These are phyloP conservation scores for Dendrocalamus sinicus DNA, from an alignment of 176 grass and related monocot species.

Conservation along the genomic window DNA sequence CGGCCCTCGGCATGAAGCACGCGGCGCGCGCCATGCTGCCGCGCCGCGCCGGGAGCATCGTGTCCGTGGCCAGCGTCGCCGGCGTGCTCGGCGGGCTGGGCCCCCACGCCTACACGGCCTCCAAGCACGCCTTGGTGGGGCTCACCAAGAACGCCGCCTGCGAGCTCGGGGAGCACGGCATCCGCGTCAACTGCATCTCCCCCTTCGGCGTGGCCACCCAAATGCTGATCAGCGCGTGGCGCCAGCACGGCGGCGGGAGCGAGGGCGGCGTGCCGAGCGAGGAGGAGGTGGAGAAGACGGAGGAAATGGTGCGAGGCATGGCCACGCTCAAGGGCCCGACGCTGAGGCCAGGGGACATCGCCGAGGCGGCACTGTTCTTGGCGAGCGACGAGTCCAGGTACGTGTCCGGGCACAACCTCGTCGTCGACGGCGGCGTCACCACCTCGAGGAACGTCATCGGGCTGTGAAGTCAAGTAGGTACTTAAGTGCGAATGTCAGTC, in stretches of 20 bases:
- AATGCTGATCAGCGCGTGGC: slow-evolving; percentile 96
- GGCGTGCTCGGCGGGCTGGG: slow-evolving; percentile 69
- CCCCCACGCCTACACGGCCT: slow-evolving; percentile 91
- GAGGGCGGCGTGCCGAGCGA: slow-evolving; percentile 37
- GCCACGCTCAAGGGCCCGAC: slow-evolving; percentile 82
- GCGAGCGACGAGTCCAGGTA: slow-evolving; percentile 94
- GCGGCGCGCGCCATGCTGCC: slow-evolving; percentile 57
- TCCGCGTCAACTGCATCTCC: slow-evolving; percentile 96
- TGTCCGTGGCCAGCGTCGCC: slow-evolving; percentile 53
- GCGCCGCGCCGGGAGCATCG: slow-evolving; percentile 53
- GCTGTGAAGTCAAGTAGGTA: slow-evolving; percentile 34
- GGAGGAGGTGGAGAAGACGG: slow-evolving; percentile 78
- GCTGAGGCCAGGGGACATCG: slow-evolving; percentile 77
- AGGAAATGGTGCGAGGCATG: slow-evolving; percentile 72
- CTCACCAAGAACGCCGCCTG: slow-evolving; percentile 94
- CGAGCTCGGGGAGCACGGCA: slow-evolving; percentile 87
- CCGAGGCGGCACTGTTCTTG: slow-evolving; percentile 86
- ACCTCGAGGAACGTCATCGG: slow-evolving; percentile 83
- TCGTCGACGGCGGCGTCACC: slow-evolving; percentile 94
- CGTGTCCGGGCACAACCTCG: slow-evolving; percentile 94
- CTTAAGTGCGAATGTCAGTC: too few species aligned
- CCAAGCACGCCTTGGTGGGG: slow-evolving; percentile 95
- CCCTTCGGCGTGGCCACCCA: slow-evolving; percentile 95
- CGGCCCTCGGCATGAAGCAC: slow-evolving; percentile 57
- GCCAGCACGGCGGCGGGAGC: slow-evolving; percentile 57